Conservation (phyloP, 148 eudicot species). For the Rhododendron simsii region DNA sequence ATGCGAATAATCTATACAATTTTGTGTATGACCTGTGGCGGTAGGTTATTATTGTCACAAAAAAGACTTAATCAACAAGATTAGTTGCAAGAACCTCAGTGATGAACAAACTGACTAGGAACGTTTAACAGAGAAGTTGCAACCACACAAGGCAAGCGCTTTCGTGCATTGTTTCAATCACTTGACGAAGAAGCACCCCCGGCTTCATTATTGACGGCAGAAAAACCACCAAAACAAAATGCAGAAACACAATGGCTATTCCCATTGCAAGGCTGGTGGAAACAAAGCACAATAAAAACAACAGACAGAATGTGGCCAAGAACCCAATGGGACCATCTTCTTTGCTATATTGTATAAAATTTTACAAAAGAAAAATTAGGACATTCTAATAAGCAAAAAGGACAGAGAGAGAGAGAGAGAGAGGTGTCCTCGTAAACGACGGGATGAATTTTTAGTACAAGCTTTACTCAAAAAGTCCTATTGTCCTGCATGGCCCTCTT, state of each 20-base stretch:
- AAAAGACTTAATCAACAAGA: neutral
- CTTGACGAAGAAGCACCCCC: neutral
- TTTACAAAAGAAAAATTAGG: neutral
- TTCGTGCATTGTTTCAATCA: neutral
- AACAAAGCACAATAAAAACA: neutral
- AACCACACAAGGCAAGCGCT: neutral
- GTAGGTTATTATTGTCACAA: neutral
- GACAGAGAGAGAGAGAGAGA: neutral
- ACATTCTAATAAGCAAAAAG: neutral
- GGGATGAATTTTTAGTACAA: neutral
- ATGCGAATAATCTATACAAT: too few species aligned
- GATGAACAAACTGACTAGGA: neutral
- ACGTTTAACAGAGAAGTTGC: neutral
- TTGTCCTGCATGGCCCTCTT: constrained; percentile 6
- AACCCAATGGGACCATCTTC: neutral
- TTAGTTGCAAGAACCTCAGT: neutral
- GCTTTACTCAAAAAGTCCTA: constrained; percentile 6
- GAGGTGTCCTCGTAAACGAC: neutral
- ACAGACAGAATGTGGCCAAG: neutral
- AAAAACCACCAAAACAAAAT: neutral
- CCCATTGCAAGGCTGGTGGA: neutral
- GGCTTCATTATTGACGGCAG: neutral
- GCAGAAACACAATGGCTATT: neutral
- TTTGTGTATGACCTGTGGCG: too few species aligned
- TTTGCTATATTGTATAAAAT: neutral